A percentile compares a stretch with the other conserved stretches of the same genome.
Conservation (phyloP, 1,284 basidiomycete genomes). For the Leccinum fallax region DNA sequence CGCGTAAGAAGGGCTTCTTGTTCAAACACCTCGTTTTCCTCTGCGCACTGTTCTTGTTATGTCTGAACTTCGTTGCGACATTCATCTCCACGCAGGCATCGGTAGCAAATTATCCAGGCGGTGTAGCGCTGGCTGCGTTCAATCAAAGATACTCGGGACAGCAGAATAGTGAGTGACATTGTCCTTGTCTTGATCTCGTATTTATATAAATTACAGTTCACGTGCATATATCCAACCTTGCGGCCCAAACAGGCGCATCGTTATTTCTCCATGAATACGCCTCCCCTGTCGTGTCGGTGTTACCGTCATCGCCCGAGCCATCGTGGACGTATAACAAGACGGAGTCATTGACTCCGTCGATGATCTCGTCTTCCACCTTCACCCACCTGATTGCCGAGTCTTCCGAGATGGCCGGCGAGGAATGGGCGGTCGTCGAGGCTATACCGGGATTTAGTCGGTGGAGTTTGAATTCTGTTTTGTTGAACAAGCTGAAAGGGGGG, state of each 20-base stretch:
- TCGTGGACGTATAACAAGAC: conserved; percentile 81
- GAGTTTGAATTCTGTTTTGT: conserved; percentile 35
- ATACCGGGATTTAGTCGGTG: conserved; percentile 55
- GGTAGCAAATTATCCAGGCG: conserved; percentile 88
- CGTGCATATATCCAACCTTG: conserved; percentile 80
- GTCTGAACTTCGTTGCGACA: conserved; percentile 55
- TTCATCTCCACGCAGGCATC: conserved; percentile 60
- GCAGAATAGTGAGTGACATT: conserved; percentile 35
- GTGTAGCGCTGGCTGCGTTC: conserved; percentile 67
- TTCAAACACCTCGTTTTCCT: conserved; percentile 49
- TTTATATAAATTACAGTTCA: conserved; percentile 42
- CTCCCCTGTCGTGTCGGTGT: conserved; percentile 43
- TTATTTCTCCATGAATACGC: conserved; percentile 81
- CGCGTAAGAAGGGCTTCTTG: conserved; percentile 46
- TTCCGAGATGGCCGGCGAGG: conserved; percentile 31
- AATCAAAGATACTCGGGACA: conserved; percentile 50
- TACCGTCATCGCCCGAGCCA: conserved; percentile 8
- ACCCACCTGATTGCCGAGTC: conserved; percentile 62
- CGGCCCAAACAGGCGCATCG: conserved; percentile 89
- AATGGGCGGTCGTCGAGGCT: conserved; percentile 47
- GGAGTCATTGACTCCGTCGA: conserved; percentile 54
- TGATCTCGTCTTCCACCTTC: conserved; percentile 44
- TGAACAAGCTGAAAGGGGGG: conserved; percentile 21
- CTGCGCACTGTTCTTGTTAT: conserved; percentile 48
- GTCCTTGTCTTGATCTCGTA: neutral